A percentile compares a stretch with the other conserved stretches of the same genome.
These are phyloP conservation scores for Hanseniaspora sp. DNA, from an alignment of 1,139 yeast species.

Conservation along the genomic window DNA sequence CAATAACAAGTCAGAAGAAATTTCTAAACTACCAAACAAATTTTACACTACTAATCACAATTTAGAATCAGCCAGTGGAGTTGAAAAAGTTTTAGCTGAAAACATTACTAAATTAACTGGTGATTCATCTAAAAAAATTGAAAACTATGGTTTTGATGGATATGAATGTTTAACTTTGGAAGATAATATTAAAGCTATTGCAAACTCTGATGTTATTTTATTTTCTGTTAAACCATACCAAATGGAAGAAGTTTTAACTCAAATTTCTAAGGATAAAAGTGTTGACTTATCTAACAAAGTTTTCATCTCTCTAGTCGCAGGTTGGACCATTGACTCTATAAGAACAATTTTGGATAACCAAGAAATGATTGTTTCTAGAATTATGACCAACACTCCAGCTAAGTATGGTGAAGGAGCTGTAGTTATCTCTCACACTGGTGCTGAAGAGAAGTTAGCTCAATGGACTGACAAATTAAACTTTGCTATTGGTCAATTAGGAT, in stretches of 20 bases:
- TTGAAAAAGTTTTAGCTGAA: conserved; percentile 1
- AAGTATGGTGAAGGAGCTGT: conserved; percentile 90
- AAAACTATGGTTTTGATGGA: conserved; percentile 32
- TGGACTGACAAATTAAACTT: conserved; percentile 48
- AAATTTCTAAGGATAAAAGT: conserved; percentile 25
- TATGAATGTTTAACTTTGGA: conserved; percentile 47
- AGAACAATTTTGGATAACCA: conserved; percentile 21
- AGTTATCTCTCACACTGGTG: conserved; percentile 53
- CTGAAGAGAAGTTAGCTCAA: conserved; percentile 31
- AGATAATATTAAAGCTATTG: conserved; percentile 49
- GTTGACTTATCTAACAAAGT: conserved; percentile 42
- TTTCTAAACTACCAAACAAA: conserved; percentile 41
- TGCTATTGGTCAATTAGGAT: conserved; percentile 45
- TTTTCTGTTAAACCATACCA: conserved; percentile 81
- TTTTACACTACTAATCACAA: conserved; percentile 69
- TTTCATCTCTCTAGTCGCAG: conserved; percentile 78
- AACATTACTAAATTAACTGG: conserved; percentile 31
- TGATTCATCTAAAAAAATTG: conserved; percentile 35
- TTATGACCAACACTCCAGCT: conserved; percentile 98
- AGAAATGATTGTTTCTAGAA: conserved; percentile 52
- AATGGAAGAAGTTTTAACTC: conserved; percentile 47
- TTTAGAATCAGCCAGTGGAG: conserved; percentile 32
- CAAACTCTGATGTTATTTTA: conserved; percentile 55
- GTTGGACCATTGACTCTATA: conserved; percentile 72
- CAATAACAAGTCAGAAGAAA: conserved; percentile 29